phyloP scores from a whole-genome alignment of 352 stramenopile genomes.

The Globisporangium abappressorium region DNA sequence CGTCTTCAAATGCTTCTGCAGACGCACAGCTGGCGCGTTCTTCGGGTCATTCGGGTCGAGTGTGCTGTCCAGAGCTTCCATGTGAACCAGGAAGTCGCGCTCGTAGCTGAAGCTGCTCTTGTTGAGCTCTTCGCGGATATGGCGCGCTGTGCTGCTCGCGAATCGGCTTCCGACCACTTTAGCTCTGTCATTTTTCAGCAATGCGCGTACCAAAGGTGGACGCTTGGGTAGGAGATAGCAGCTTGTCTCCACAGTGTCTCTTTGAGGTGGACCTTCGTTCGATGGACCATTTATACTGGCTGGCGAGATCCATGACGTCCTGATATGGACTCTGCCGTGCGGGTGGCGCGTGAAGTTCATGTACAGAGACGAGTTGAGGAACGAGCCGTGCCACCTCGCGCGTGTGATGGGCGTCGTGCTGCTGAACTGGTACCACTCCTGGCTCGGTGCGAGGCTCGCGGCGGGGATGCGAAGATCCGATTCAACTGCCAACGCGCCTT shows the following conservation, averaged over 20 bases:
- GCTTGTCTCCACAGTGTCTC: not conserved
- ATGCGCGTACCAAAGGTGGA: slow-evolving; percentile 6
- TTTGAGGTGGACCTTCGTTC: not conserved
- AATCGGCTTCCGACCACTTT: slow-evolving; percentile 9
- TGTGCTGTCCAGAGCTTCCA: slow-evolving; percentile 26
- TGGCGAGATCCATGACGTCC: slow-evolving; percentile 35
- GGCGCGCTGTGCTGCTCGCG: not conserved
- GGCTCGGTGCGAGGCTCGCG: slow-evolving; percentile 44
- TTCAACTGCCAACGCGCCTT: slow-evolving; percentile 8
- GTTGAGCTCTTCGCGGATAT: slow-evolving; percentile 19
- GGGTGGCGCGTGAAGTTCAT: slow-evolving; percentile 33
- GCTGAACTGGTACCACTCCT: slow-evolving; percentile 82
- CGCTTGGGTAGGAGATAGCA: slow-evolving; percentile 16
- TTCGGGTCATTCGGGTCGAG: slow-evolving; percentile 80
- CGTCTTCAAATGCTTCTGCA: slow-evolving; percentile 40
- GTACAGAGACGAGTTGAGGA: slow-evolving; percentile 52
- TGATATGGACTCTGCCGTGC: slow-evolving; percentile 48
- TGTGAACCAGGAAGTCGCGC: slow-evolving; percentile 55
- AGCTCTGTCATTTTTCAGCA: slow-evolving; percentile 5
- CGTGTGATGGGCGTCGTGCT: slow-evolving; percentile 38
- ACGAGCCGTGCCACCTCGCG: slow-evolving; percentile 48
- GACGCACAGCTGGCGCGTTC: slow-evolving; percentile 45
- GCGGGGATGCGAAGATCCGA: slow-evolving; percentile 21
- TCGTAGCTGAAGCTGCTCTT: slow-evolving; percentile 49
- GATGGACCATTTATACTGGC: not conserved